Evolutionary conservation across 2,329 filamentous ascomycete species (phyloP), one percentile per base, ranked within the genome.

Genomic region (Paraphaeosphaeria sporulosa): DNA sequence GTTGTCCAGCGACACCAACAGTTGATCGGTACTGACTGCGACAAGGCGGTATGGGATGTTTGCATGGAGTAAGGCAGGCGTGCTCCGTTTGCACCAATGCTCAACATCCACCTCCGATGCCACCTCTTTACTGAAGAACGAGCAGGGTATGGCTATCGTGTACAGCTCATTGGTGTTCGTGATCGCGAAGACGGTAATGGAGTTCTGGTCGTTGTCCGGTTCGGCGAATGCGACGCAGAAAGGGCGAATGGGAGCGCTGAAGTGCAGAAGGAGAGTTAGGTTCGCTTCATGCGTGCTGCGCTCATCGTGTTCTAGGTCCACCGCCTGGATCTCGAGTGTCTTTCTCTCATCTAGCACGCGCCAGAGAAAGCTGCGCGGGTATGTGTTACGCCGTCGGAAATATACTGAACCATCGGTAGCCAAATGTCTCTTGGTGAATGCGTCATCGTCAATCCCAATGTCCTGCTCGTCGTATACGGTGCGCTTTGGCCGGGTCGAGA

Each of bases 301-400:
- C 84, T 84, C 66, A 84, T 86, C 80, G 86, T 93, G 75, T 23
- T 88, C 90, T 66, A 97, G 81, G 78, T 99, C 95, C 61, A 92
- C 88, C 43, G 88, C 89, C 73, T 92, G 90, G 53, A 99, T 84
- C 79, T 95, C 94, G 68, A 99, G 84, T 63, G 93, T 83, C 67
- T 87, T 91, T 71, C 89, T 88, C 70, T 92, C 88, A 72, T 96
- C 90, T 62, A 97, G 81, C 42, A 98, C 85, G 68, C 94, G 88
- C 95, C 95, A 99, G 50, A 97, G 85, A 74, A 98, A 96, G 78
- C 88, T 92, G 73, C 91, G 89, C 42, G 95, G 95, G 64, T 90
- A 89, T 64, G 86, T 83, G 72, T 90, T 87, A 76, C 90, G 86
- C 76, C 87, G 86, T 57, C 95, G 89, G 78, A 96, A 93, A 81